Conservation (phyloP, 768 basidiomycete genomes). For the Fomitopsis pulvina region DNA sequence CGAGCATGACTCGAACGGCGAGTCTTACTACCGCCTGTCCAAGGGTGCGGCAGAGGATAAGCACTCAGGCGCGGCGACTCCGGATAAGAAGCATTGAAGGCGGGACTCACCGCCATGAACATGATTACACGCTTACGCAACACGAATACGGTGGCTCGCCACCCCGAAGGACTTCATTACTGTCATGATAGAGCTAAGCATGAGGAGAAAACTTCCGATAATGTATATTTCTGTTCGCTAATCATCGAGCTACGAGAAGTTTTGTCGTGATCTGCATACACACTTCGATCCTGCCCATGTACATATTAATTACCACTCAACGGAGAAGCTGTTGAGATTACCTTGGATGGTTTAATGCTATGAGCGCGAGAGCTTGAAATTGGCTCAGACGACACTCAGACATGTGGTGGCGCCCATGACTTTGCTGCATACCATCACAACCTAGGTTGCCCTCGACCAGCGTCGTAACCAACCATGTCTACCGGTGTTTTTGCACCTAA, state of each 20-base stretch:
- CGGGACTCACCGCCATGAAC: background rate
- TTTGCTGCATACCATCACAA: background rate
- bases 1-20: conserved; percentile 18
- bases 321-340: too few species aligned
- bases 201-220: background rate
- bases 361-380: too few species aligned
- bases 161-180: background rate
- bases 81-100: background rate
- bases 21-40: conserved; percentile 16
- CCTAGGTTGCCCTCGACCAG: background rate
- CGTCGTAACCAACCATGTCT: conserved; percentile 5
- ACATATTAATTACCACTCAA: background rate
- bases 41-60: conserved; percentile 3
- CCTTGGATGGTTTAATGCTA: too few species aligned
- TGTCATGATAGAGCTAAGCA: background rate
- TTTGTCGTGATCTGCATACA: background rate
- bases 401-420: background rate
- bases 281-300: background rate
- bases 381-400: too few species aligned
- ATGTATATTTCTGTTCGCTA: background rate
- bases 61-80: background rate
- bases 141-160: background rate
- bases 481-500: conserved; percentile 27
- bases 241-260: background rate
- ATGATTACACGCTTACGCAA: background rate